These are phyloP conservation scores for Erigeron canadensis DNA, from an alignment of 129 eudicot species.

Conservation along the genomic window DNA sequence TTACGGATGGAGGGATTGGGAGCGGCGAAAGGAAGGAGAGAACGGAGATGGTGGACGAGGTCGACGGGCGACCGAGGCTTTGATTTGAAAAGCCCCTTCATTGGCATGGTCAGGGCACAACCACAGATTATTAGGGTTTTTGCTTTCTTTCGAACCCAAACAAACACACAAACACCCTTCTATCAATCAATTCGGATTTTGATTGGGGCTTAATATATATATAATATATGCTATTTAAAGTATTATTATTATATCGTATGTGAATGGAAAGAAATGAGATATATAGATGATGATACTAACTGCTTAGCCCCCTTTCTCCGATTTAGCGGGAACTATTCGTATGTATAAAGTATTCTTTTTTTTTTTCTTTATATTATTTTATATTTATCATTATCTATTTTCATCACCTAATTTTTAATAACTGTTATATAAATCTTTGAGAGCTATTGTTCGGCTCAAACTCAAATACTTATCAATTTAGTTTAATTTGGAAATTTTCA, in stretches of 20 bases:
- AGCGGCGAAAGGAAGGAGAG: conserved; percentile 36
- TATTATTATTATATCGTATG: too few species aligned
- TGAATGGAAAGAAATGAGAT: too few species aligned
- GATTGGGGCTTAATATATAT: background rate
- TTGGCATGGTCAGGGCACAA: conserved; percentile 26
- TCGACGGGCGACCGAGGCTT: conserved; percentile 52
- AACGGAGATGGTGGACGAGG: conserved; percentile 37
- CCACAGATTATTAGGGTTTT: conserved; percentile 41
- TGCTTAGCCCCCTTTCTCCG: conserved; percentile 11
- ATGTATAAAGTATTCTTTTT: too few species aligned
- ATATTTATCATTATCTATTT: too few species aligned
- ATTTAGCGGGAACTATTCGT: conserved; percentile 22
- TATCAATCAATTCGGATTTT: background rate
- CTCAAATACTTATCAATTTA: too few species aligned
- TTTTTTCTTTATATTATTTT: too few species aligned
- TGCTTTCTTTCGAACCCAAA: conserved; percentile 11
- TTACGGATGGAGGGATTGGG: conserved; percentile 23
- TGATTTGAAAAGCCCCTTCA: conserved; percentile 54
- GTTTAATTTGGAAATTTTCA: too few species aligned
- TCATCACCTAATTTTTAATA: too few species aligned
- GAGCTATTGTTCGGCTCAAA: too few species aligned
- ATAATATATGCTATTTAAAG: too few species aligned
- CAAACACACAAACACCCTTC: conserved; percentile 1
- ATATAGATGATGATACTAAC: conserved; percentile 19
- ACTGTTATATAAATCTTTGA: too few species aligned